Evolutionary conservation across 1,139 yeast species (phyloP), one percentile per base, ranked within the genome.

Genomic region (Candida glucosophila): DNA sequence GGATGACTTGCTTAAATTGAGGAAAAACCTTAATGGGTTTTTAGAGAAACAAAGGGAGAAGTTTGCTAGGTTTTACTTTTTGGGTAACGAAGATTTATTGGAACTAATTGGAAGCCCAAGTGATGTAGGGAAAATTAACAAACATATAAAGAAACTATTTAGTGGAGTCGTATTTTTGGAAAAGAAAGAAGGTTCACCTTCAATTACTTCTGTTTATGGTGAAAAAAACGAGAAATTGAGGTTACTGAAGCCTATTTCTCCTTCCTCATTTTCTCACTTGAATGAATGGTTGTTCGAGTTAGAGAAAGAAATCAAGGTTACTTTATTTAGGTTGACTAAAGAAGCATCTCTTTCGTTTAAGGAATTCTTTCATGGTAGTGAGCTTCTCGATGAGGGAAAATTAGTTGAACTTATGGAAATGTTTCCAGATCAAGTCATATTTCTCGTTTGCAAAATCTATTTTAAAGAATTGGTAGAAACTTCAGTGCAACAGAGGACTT

Each of bases 1-100:
- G n/a, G 72, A 67, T 36, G n/a, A n/a, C n/a, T n/a, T n/a, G n/a
- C n/a, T n/a, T n/a, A n/a, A n/a, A n/a, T 70, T 85, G 3, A 68
- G 77, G 28, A 70, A 67, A 29, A 78, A 95, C 0, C 61, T 90
- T 11, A 65, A 77, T 2, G 92, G 82, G 10, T 90, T 77, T 45
- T 60, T 88, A 24, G 96, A 88, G 40, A 71, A 67, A 23, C 95
- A 88, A 43, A 58, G 97, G 36, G 79, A 72, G 24, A 36, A 66
- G 2, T 88, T 80, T 41, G 90, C 95, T 0, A 62, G 97, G 23
- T 80, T 88, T 33, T 86, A 79, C 41, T 88, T 90, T 43, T 58
- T 90, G 20, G 96, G 97, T 5, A 90, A 90, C 44, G 95, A 86
- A 36, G 96, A 88, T 45, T 56, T 90, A 20, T 55, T 90, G 20